Evolutionary conservation across 2,329 filamentous ascomycete species (phyloP).

Genomic region (Neofusicoccum sp.): DNA sequence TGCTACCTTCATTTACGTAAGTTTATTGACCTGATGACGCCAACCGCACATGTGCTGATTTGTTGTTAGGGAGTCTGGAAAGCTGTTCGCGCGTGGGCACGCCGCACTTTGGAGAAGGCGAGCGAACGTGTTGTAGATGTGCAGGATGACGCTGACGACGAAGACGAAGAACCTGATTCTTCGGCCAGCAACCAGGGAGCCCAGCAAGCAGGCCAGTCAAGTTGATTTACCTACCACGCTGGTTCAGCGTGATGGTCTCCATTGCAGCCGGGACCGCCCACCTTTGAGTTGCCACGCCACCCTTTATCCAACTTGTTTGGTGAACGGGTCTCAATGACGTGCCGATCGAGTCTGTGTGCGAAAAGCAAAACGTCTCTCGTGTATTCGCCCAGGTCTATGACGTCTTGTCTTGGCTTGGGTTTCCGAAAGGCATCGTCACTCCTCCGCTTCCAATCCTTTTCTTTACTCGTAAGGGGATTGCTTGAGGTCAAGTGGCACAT

Average conservation of each 20-base stretch:
- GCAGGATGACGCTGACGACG: conserved; percentile 62
- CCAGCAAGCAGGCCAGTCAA: background rate
- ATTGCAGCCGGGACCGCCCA: background rate
- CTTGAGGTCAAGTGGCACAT: conserved; percentile 21
- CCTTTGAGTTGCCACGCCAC: conserved; percentile 21
- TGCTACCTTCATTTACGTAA: conserved; percentile 74
- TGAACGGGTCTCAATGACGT: conserved; percentile 11
- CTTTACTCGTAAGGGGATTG: conserved; percentile 13
- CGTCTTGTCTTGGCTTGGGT: conserved; percentile 20
- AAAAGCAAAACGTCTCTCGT: conserved; percentile 8
- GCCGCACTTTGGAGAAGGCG: conserved; percentile 71
- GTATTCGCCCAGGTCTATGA: conserved; percentile 4
- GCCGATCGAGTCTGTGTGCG: conserved; percentile 22
- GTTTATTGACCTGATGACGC: conserved; percentile 38
- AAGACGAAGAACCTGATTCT: conserved; percentile 35
- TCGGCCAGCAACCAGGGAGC: background rate
- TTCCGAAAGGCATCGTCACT: conserved; percentile 10
- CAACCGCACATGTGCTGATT: background rate
- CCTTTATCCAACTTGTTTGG: conserved; percentile 6
- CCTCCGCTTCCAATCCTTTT: conserved; percentile 20
- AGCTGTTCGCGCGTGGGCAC: conserved; percentile 73
- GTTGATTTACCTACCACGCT: background rate
- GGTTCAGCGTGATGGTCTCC: background rate
- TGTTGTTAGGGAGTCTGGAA: conserved; percentile 66
- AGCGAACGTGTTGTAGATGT: conserved; percentile 84